These are phyloP conservation scores for Zygoascus bituminiphila DNA, from an alignment of 805 yeast species.

Conservation along the genomic window DNA sequence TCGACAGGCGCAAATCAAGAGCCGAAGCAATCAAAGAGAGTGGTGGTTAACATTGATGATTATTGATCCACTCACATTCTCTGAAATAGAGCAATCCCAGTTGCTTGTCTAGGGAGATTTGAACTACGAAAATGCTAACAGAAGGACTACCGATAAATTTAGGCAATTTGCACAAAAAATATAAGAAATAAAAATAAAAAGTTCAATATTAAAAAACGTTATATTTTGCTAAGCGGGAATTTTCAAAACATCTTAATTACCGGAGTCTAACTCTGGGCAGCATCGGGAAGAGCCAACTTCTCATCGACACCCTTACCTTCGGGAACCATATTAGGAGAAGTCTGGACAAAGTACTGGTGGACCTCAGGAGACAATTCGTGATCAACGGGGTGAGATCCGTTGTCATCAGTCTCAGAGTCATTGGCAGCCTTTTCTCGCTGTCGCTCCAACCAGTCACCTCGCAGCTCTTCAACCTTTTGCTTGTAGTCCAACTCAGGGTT, in stretches of 20 bases:
- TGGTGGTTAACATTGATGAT: no score
- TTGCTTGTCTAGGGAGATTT: no score
- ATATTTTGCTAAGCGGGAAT: neutral
- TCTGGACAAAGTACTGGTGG: conserved; percentile 31
- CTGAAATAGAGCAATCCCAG: no score
- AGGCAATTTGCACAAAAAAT: no score
- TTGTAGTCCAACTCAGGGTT: conserved; percentile 32
- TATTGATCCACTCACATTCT: no score
- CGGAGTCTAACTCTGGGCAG: conserved; percentile 16
- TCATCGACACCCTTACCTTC: conserved; percentile 20
- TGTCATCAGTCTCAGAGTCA: conserved; percentile 11
- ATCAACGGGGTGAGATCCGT: conserved; percentile 22
- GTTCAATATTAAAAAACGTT: neutral
- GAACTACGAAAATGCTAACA: no score
- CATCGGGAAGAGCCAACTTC: conserved; percentile 27
- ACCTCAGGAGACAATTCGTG: conserved; percentile 20
- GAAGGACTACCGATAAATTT: no score
- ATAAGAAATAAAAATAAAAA: neutral
- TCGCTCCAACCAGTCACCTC: conserved; percentile 30
- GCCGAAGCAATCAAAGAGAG: no score
- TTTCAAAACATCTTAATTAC: neutral
- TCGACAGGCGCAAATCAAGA: no score
- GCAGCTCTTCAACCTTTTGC: conserved; percentile 31
- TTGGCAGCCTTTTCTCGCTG: conserved; percentile 26
- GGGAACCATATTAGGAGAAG: conserved; percentile 28